Evolutionary conservation across 108 stramenopile genomes (phyloP), one percentile per base, ranked within the genome.

Genomic region (Skeletonema marinoi): DNA sequence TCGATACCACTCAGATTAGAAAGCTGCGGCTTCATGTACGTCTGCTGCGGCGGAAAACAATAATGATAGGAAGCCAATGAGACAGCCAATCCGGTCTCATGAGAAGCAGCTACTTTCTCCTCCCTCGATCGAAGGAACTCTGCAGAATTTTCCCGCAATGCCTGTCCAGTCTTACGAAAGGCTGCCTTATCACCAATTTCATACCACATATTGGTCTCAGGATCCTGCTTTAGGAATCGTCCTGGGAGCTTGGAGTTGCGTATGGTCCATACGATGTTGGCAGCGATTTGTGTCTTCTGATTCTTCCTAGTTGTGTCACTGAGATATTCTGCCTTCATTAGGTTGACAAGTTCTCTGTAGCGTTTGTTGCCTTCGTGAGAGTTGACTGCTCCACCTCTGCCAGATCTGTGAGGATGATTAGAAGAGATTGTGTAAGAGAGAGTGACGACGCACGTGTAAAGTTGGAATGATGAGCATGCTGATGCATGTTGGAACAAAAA

Each of bases 171-270:
- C 75, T 96, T 96, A 70, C 94, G 92, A 31, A 92, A 56, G 5
- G 90, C 90, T 61, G 92, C 90, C 86, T 96, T 94, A 56, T 96
- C 93, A 21, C 92, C 96, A 65, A 96, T 93, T 33, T 96, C 96
- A 73, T 84, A 75, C 93, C 91, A 96, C 13, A 94, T 54, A 36
- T 93, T 92, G 0, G 91, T 86, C 16, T 73, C 59, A 8, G 68
- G 67, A 85, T 92, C 91, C 74, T 95, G 94, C 62, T 94, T 94
- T 21, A 94, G 88, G 64, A 94, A 96, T 19, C 92, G 80, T 10
- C 25, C 25, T 25, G 25, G 25, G 92, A 0, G 93, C 90, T 60
- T 62, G 61, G 85, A 74, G 39, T 68, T 44, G 61, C 84, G 78
- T 48, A 96, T 89, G 3, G 14, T 29, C 44, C 51, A 21, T 36